phyloP scores from a whole-genome alignment of 139 green algal species.

The Astrephomene gubernaculifera region DNA sequence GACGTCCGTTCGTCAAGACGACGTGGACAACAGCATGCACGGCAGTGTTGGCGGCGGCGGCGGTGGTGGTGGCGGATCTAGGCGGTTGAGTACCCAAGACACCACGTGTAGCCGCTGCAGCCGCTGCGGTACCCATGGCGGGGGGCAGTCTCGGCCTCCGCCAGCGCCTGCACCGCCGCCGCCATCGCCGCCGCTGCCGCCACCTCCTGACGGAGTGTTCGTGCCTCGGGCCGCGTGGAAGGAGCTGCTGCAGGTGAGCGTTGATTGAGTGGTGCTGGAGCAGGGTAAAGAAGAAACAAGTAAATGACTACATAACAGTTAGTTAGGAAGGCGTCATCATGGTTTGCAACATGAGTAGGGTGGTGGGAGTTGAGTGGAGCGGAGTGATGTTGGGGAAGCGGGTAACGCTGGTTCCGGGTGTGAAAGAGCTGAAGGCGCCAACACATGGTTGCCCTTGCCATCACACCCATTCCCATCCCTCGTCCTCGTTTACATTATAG shows the following conservation, averaged over 20 bases:
- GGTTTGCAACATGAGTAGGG: too few relatives aligned
- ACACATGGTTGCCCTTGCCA: not conserved
- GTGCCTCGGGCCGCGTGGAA: constrained; percentile 24
- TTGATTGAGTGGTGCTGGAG: not conserved
- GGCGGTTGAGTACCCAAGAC: too few relatives aligned
- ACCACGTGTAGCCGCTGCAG: too few relatives aligned
- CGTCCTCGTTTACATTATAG: not conserved
- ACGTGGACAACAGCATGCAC: too few relatives aligned
- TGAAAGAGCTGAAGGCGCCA: not conserved
- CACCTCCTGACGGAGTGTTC: constrained; percentile 17
- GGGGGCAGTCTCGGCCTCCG: not conserved
- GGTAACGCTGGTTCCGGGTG: not conserved
- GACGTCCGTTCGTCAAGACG: too few relatives aligned
- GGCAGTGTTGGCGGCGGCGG: too few relatives aligned
- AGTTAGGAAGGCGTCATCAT: too few relatives aligned
- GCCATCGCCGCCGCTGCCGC: not conserved
- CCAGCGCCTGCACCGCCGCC: not conserved
- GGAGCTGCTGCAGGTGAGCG: constrained; percentile 16
- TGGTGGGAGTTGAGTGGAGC: not conserved
- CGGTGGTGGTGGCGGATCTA: too few relatives aligned
- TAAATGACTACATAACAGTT: too few relatives aligned
- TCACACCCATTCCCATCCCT: not conserved
- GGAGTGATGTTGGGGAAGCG: not conserved
- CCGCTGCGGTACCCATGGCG: too few relatives aligned
- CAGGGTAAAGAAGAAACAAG: too few relatives aligned